phyloP scores from a whole-genome alignment of 768 basidiomycete genomes.

The Trametes elegans region DNA sequence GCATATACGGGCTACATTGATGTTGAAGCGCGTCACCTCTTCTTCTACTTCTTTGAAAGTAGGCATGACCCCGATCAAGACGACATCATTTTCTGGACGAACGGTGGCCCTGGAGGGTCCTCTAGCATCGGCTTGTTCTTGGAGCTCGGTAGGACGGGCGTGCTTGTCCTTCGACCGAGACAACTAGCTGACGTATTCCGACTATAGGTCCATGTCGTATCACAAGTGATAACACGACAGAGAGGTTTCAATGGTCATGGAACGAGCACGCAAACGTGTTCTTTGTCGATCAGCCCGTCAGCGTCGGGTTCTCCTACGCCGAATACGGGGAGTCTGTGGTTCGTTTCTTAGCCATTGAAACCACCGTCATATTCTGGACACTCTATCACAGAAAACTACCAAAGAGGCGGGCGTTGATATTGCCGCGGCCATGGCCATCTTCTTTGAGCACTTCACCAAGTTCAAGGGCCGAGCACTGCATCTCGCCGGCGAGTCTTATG shows the following conservation, averaged over 20 bases:
- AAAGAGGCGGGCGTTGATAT: conserved; percentile 70
- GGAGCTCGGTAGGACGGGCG: conserved; percentile 46
- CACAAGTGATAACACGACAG: conserved; percentile 45
- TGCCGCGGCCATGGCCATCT: conserved; percentile 67
- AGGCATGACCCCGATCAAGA: conserved; percentile 33
- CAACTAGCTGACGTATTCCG: neutral
- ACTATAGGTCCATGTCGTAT: conserved; percentile 65
- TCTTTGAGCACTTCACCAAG: conserved; percentile 70
- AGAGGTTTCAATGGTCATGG: conserved; percentile 62
- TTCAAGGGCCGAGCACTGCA: conserved; percentile 60
- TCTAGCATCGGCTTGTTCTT: conserved; percentile 38
- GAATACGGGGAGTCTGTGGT: conserved; percentile 62
- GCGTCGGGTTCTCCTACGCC: conserved; percentile 41
- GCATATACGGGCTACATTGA: conserved; percentile 74
- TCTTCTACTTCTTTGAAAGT: conserved; percentile 51
- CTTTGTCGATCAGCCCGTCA: conserved; percentile 43
- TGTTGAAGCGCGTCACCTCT: conserved; percentile 49
- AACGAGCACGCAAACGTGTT: conserved; percentile 62
- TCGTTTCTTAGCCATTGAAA: conserved; percentile 22
- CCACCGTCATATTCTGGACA: neutral
- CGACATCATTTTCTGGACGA: conserved; percentile 35
- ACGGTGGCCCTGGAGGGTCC: conserved; percentile 33
- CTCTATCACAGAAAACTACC: conserved; percentile 52
- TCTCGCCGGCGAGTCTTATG: conserved; percentile 49
- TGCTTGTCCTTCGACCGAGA: conserved; percentile 43